Percentiles rank a stretch among this genome's conserved stretches.
Evolutionary conservation across 2,329 filamentous ascomycete species (phyloP).

Genomic region (Ophiostoma sp.): DNA sequence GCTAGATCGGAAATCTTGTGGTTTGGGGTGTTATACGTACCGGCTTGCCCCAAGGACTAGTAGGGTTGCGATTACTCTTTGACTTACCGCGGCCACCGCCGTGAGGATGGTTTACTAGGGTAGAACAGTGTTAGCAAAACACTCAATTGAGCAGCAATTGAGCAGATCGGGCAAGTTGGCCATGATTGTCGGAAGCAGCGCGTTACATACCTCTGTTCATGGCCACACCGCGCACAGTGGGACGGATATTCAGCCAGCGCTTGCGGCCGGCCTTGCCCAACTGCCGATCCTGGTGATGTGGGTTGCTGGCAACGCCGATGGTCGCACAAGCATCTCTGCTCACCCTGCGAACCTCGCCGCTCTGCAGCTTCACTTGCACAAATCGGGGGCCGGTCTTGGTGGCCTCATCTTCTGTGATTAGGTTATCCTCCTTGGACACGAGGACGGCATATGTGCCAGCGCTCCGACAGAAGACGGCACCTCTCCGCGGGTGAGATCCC

Average conservation of each 20-base stretch:
- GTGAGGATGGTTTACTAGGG: conserved; percentile 82
- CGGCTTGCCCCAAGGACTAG: conserved; percentile 92
- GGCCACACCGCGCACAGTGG: conserved; percentile 91
- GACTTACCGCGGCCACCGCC: conserved; percentile 99
- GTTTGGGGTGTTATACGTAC: conserved; percentile 50
- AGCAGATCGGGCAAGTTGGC: neutral
- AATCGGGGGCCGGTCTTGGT: conserved; percentile 65
- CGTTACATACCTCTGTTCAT: conserved; percentile 86
- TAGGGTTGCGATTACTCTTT: conserved; percentile 93
- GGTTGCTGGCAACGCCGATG: conserved; percentile 89
- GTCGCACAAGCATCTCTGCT: conserved; percentile 91
- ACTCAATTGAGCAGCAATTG: neutral
- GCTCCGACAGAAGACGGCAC: conserved; percentile 87
- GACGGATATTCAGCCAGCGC: conserved; percentile 88
- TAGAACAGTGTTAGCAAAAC: conserved; percentile 9
- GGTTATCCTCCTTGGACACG: conserved; percentile 75
- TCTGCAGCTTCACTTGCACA: conserved; percentile 81
- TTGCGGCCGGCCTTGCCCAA: conserved; percentile 93
- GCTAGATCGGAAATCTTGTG: no score
- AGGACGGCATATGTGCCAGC: conserved; percentile 89
- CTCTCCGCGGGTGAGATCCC: conserved; percentile 65
- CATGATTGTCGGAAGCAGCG: neutral
- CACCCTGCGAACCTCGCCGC: conserved; percentile 84
- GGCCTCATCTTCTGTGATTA: conserved; percentile 49
- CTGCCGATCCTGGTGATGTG: conserved; percentile 81